phyloP scores from a whole-genome alignment of 345 rosid genomes.

The Linum tenue region DNA sequence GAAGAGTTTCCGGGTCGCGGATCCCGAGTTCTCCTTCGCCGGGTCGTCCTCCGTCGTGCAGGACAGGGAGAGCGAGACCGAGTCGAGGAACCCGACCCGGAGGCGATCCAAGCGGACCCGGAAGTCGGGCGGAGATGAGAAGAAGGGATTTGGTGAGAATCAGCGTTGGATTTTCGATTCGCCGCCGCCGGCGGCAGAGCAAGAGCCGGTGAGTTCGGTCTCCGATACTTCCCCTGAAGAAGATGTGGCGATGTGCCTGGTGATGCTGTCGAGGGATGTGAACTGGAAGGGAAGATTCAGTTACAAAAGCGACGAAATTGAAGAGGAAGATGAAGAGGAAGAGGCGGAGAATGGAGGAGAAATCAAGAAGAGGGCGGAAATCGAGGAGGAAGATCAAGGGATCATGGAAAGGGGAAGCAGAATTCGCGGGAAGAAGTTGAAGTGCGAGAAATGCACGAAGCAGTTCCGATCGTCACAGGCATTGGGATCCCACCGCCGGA shows the following conservation, averaged over 20 bases:
- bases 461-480: constrained; percentile 23
- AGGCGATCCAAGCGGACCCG: constrained; percentile 23
- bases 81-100: constrained; percentile 26
- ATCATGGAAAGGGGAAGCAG: background rate
- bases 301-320: background rate
- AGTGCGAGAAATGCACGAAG: constrained; percentile 23
- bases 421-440: constrained; percentile 16
- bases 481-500: constrained; percentile 16
- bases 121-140: constrained; percentile 7
- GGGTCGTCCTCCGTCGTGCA: constrained; percentile 15
- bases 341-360: background rate
- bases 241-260: constrained; percentile 22
- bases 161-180: constrained; percentile 6
- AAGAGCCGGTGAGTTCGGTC: constrained; percentile 25
- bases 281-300: constrained; percentile 8
- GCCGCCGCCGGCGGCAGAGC: constrained; percentile 6
- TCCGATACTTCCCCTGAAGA: constrained; percentile 26
- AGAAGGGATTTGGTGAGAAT: background rate
- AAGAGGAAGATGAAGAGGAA: background rate
- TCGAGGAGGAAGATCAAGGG: constrained; percentile 11
- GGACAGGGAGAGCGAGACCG: constrained; percentile 29
- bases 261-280: constrained; percentile 26
- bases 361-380: background rate
- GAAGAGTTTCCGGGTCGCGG: constrained; percentile 24
- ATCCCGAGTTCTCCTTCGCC: constrained; percentile 30